Base-by-base conservation (phyloP, 2,329 filamentous ascomycete genomes). In the Cercospora canescens region DNA sequence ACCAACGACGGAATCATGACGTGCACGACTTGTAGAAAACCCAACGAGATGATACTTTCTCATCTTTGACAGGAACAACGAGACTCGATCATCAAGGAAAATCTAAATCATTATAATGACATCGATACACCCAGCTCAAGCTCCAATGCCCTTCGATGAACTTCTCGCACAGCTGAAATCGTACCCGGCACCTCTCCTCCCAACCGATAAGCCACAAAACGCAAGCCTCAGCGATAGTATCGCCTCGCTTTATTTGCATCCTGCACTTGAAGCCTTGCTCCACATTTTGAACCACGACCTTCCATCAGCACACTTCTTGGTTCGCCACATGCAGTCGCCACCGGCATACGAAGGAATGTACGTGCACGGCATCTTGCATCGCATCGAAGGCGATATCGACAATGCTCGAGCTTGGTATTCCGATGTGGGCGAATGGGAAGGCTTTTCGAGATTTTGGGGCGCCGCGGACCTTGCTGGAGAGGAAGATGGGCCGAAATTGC, bases 221-320 rank as follows among this genome's bases (percentile, higher is more conserved):
- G 56, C 69, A 9, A 41, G 65, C 24, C 62, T 75, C 7, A 74
- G 65, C 57, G 68, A 76, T 63, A 62, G 68, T 26, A 78, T 78
- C 55, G 60, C 76, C 30, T 71, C 72, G 7, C 66, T 77, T 3
- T 71, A 72, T n/a, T 56, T 77, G 14, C 83, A 85, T 67, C 83
- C 84, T 7, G 79, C 80, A 14, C 75, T 86, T 39, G 84, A 86
- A 77, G 76, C 82, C 9, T 75, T 81, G 0, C 77, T 86, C 4
- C 84, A 86, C 72, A 77, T 86, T 61, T 75, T 85, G 32, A 86
- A 86, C 71, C 74, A 76, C 67, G 84, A 86, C 71, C 76, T 86
- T 0, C 76, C 82, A 4, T 79, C 76, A 21, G 84, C 84, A 0
- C 84, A 86, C 73, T 86, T 86, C 72, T 77, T 86, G 1, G 77